Evolutionary conservation across 331 rosid genomes (phyloP), one percentile per base, ranked within the genome.

Genomic region (Ulmus americana): DNA sequence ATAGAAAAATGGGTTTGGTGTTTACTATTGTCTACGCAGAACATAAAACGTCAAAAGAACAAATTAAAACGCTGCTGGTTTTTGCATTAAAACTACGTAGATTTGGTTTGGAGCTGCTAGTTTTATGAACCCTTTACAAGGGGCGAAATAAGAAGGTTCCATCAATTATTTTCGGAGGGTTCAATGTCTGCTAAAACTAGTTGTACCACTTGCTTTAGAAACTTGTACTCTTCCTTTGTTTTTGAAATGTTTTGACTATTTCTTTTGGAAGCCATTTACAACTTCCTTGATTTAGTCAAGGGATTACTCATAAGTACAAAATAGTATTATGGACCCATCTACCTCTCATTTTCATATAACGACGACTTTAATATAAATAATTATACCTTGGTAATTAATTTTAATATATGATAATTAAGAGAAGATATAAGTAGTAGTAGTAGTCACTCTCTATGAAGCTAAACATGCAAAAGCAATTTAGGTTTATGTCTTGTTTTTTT

Each of bases 1-100:
- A 41, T 15, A 15, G n/a, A 15, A 61, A 61, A 61, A 16, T 15
- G n/a, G 7, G 39, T 10, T 38, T 10, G 8, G 1, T 57, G 0
- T 56, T 56, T 56, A 9, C 15, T 44, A 12, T 16, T 16, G 3
- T 42, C n/a, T 6, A 16, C 14, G 39, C 45, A 45, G 40, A 61
- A 9, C 7, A 28, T 28, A 57, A 22, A 14, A 20, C 62, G 62
- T 20, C 20, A 15, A 54, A 16, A 54, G 35, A 54, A 41, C 40
- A n/a, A 2, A 5, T 44, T 18, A n/a, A 1, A 10, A 42, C 69
- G 81, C 76, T 80, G 65, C 82, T 76, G 72, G 80, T 76, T 76
- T 83, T 74, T 1, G 22, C 77, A 55, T 54, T 42, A 51, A 48
- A 59, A 39, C 53, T 10, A 15, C 56, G 62, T 54, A 67, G 43